A percentile compares a stretch with the other conserved stretches of the same genome.
These are phyloP conservation scores for Cryptomeria japonica DNA, from an alignment of 75 land plant species.

Conservation along the genomic window DNA sequence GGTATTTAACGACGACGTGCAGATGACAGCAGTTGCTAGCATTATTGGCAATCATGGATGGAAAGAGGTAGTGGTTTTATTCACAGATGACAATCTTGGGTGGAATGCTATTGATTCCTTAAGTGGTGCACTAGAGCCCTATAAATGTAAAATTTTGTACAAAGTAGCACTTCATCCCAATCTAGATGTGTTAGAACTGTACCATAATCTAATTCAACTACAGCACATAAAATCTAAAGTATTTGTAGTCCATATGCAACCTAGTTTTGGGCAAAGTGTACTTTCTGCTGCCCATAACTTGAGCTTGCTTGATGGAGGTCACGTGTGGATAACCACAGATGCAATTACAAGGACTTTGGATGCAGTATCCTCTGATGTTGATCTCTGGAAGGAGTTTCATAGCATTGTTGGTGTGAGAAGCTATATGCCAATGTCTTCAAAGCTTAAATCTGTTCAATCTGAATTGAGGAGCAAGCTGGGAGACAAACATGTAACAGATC, in stretches of 20 bases:
- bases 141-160: conserved; percentile 31
- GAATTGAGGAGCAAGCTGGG: not conserved
- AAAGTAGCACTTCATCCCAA: conserved; percentile 26
- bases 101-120: conserved; percentile 31
- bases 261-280: conserved; percentile 16
- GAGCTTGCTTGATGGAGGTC: conserved; percentile 32
- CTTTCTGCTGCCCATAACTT: conserved; percentile 30
- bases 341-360: conserved; percentile 25
- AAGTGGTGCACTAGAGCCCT: conserved; percentile 19
- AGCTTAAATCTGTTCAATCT: not conserved
- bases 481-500: not conserved
- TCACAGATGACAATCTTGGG: conserved; percentile 36
- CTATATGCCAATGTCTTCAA: conserved; percentile 28
- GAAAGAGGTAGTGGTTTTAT: conserved; percentile 36
- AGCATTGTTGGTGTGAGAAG: conserved; percentile 32
- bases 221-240: conserved; percentile 28
- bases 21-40: conserved; percentile 36
- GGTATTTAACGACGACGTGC: conserved; percentile 31
- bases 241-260: conserved; percentile 43
- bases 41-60: conserved; percentile 35
- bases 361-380: conserved; percentile 2
- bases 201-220: not conserved
- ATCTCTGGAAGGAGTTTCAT: conserved; percentile 17
- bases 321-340: conserved; percentile 46
- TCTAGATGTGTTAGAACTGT: conserved; percentile 8